Evolutionary conservation across 2,329 filamentous ascomycete species (phyloP).

Genomic region (Leptographium wingfieldii): DNA sequence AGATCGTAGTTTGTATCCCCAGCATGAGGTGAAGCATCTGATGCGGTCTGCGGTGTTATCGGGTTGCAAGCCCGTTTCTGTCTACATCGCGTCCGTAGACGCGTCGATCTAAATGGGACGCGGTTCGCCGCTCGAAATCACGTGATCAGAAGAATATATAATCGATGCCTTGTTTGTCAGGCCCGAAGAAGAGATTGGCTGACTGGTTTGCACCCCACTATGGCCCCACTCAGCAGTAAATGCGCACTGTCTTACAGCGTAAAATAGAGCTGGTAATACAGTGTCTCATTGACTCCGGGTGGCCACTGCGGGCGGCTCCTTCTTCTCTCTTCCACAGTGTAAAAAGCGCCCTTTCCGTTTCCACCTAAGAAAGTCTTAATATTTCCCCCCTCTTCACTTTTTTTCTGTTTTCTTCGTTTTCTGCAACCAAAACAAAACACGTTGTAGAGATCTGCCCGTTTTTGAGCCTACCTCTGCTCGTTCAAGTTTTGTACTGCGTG

Average conservation of each 20-base stretch:
- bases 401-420: background rate
- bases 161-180: background rate
- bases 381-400: background rate
- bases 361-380: slow-evolving; percentile 1
- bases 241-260: background rate
- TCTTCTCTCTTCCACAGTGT: slow-evolving; percentile 5
- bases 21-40: background rate
- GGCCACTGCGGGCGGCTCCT: slow-evolving; percentile 7
- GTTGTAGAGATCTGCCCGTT: background rate
- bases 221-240: slow-evolving; percentile 1
- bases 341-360: slow-evolving; percentile 5
- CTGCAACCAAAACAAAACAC: slow-evolving; percentile 1
- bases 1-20: no score
- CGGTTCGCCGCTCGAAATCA: background rate
- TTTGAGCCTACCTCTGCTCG: background rate
- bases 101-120: background rate
- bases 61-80: no score
- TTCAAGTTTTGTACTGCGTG: slow-evolving; percentile 4
- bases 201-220: slow-evolving; percentile 6
- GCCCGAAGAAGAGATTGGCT: background rate
- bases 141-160: background rate
- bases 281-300: background rate
- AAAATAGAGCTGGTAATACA: background rate
- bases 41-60: no score
- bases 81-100: background rate